Percentiles rank a stretch among this genome's conserved stretches.
These are phyloP conservation scores for Naganishia cerealis DNA, from an alignment of 1,284 basidiomycete species.

Conservation along the genomic window DNA sequence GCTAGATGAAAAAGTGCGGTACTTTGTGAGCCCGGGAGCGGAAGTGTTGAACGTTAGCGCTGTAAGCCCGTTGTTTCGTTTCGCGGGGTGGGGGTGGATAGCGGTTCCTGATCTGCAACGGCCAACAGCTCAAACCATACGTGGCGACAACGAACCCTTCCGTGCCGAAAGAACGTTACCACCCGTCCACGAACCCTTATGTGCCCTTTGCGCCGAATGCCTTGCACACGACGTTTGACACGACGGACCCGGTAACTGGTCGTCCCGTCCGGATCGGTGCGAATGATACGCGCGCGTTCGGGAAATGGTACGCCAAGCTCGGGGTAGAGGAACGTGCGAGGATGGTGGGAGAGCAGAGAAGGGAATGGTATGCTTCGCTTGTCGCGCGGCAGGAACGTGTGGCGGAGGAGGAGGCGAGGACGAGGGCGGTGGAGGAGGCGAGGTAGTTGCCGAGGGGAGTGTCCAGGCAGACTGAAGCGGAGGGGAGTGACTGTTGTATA, in stretches of 20 bases:
- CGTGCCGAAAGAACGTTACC: slow-evolving; percentile 30
- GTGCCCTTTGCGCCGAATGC: slow-evolving; percentile 42
- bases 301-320: slow-evolving; percentile 43
- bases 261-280: slow-evolving; percentile 27
- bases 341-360: slow-evolving; percentile 45
- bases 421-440: slow-evolving; percentile 19
- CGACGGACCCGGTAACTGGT: slow-evolving; percentile 27
- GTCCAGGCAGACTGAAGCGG: no score
- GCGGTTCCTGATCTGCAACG: neutral
- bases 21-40: slow-evolving; percentile 75
- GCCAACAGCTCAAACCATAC: slow-evolving; percentile 57
- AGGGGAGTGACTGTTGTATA: no score
- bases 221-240: slow-evolving; percentile 22
- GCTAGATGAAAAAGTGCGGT: slow-evolving; percentile 75
- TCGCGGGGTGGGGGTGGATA: no score
- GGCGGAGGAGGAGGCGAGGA: slow-evolving; percentile 26
- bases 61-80: slow-evolving; percentile 56
- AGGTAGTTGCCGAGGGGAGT: no score
- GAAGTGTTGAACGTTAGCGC: slow-evolving; percentile 64
- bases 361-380: slow-evolving; percentile 47
- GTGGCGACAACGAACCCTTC: slow-evolving; percentile 43
- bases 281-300: slow-evolving; percentile 36
- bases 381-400: slow-evolving; percentile 15
- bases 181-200: slow-evolving; percentile 28
- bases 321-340: slow-evolving; percentile 41